Conservation (phyloP, 306 rosid genomes). For the Casuarina equisetifolia region DNA sequence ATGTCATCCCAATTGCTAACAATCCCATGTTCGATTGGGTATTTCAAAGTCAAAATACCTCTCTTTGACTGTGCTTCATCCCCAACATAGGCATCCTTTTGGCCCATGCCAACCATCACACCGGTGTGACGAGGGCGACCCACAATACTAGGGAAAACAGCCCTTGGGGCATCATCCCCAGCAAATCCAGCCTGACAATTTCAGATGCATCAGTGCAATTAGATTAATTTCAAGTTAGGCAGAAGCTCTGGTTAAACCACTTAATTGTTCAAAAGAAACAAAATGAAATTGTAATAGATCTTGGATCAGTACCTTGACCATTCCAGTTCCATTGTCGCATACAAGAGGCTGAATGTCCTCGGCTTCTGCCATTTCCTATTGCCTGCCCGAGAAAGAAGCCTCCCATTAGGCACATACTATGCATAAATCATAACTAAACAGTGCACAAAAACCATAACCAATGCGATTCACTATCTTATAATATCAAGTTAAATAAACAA, state of each 20-base stretch:
- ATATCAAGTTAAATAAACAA: neutral
- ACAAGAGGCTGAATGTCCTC: constrained; percentile 99
- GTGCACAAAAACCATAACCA: neutral
- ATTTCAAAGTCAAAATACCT: constrained; percentile 87
- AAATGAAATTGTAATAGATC: neutral
- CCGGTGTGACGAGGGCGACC: constrained; percentile 98
- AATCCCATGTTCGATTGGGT: constrained; percentile 95
- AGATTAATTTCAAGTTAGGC: neutral
- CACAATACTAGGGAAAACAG: constrained; percentile 95
- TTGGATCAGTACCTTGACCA: constrained; percentile 76
- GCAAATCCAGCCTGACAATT: constrained; percentile 89
- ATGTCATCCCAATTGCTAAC: constrained; percentile 97
- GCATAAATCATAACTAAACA: neutral
- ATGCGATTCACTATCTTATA: neutral
- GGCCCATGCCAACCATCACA: constrained; percentile 99
- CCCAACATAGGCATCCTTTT: constrained; percentile 95
- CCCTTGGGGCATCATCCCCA: constrained; percentile 98
- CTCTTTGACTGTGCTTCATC: constrained; percentile 97
- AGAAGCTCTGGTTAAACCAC: neutral
- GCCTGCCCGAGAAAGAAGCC: constrained; percentile 34
- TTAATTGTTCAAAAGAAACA: neutral
- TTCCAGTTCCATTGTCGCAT: constrained; percentile 96
- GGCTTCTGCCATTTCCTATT: constrained; percentile 66
- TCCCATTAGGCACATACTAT: neutral
- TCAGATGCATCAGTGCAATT: constrained; percentile 3